Conservation (phyloP, 1,284 basidiomycete genomes). For the Ganoderma lingzhi region DNA sequence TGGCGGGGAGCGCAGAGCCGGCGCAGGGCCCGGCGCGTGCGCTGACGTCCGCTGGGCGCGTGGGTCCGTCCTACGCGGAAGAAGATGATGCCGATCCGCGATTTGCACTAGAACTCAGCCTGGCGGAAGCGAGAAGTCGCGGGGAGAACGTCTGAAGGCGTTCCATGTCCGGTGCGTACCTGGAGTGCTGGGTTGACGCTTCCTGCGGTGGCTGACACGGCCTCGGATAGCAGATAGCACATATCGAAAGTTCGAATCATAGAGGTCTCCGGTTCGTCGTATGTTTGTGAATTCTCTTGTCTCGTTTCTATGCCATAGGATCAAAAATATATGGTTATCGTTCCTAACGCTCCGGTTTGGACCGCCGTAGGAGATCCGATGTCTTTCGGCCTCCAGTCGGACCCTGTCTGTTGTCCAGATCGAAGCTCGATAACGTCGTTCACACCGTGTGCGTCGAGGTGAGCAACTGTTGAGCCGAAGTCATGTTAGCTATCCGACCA, state of each 20-base stretch:
- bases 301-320: conserved; percentile 3
- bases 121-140: conserved; percentile 44
- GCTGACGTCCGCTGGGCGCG: conserved; percentile 4
- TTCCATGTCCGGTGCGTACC: neutral
- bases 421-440: neutral
- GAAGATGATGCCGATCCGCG: conserved; percentile 39
- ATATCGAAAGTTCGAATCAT: neutral
- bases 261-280: neutral
- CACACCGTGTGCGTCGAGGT: neutral
- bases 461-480: neutral
- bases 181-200: neutral
- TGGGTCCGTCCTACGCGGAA: conserved; percentile 10
- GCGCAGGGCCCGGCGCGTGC: conserved; percentile 25
- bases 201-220: neutral
- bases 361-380: neutral
- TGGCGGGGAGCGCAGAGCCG: conserved; percentile 19
- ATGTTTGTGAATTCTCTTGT: conserved; percentile 5
- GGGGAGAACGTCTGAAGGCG: conserved; percentile 37
- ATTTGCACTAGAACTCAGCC: conserved; percentile 44
- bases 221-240: neutral
- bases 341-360: neutral
- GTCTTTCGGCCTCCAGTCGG: neutral
- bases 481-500: neutral
- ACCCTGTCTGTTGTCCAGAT: neutral
- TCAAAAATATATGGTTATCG: conserved; percentile 2